Evolutionary conservation across 2,329 filamentous ascomycete species (phyloP), one percentile per base, ranked within the genome.

Genomic region (Metarhizium album): DNA sequence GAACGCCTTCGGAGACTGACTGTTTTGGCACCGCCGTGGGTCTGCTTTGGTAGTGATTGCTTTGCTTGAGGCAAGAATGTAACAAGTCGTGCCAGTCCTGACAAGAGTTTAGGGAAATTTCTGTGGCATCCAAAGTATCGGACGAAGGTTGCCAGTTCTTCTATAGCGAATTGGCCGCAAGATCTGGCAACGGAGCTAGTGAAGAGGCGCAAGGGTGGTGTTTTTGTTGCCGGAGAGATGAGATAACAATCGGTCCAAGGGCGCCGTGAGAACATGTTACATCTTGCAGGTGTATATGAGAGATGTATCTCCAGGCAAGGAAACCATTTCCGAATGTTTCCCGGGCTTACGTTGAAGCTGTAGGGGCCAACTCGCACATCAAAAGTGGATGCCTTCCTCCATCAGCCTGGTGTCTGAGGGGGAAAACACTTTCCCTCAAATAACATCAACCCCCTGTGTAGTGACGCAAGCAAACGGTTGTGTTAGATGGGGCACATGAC

Each of bases 341-440:
- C 31, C 47, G 29, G n/a, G 38, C 29, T 33, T 37, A 13, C 9
- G 22, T 13, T 24, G 40, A 43, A 5, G 40, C 24, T 24, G 40
- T 42, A 29, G 33, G 42, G 22, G 33, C 33, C 11, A 31, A 23
- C 42, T 46, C 31, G 35, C 14, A 42, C 20, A 49, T 46, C 29
- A 37, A 46, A 46, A 52, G 50, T 49, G 46, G 50, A 43, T 16
- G 20, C 45, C 42, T 23, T 31, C n/a, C 40, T 43, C 23, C 47
- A n/a, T n/a, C n/a, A 52, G 38, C 37, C 48, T 35, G 46, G 42
- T 27, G 46, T 52, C 50, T 40, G 20, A 46, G 35, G 33, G 27
- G 31, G 7, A 24, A 43, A 40, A 23, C 29, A 38, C 22, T 13
- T 37, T 51, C 24, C 37, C 47, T 38, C 40, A 24, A 42, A 52